phyloP scores from a whole-genome alignment of 2,329 filamentous ascomycete genomes.

The Cladosporium sp. region DNA sequence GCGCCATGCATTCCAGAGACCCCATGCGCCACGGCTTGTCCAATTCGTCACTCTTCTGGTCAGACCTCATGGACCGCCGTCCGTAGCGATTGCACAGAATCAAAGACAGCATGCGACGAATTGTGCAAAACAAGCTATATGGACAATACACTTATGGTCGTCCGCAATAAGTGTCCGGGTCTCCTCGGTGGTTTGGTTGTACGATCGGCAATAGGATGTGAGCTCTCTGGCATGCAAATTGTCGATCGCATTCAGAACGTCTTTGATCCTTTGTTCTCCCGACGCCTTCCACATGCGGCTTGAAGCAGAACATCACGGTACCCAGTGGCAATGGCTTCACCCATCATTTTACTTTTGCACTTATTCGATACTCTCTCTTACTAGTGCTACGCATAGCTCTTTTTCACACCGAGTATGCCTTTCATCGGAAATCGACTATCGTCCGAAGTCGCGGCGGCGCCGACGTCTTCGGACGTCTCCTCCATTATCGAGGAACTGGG shows the following conservation, averaged over 20 bases:
- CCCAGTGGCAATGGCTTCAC: neutral
- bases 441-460: neutral
- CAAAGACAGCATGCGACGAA: neutral
- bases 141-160: neutral
- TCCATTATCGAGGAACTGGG: conserved; percentile 1
- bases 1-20: conserved; percentile 18
- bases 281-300: conserved; percentile 15
- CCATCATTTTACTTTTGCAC: neutral
- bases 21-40: neutral
- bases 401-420: conserved; percentile 6
- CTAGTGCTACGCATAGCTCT: neutral
- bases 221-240: neutral
- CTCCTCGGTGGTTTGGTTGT: neutral
- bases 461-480: neutral
- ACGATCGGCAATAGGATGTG: neutral
- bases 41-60: neutral
- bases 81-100: neutral
- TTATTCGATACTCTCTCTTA: neutral
- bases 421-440: neutral
- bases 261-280: conserved; percentile 13
- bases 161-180: neutral
- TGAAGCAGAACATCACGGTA: neutral
- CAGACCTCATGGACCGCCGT: neutral
- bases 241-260: conserved; percentile 12
- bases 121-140: neutral